Base-by-base conservation (phyloP, 495 filamentous ascomycete species). In the Penicillium paxilli region DNA sequence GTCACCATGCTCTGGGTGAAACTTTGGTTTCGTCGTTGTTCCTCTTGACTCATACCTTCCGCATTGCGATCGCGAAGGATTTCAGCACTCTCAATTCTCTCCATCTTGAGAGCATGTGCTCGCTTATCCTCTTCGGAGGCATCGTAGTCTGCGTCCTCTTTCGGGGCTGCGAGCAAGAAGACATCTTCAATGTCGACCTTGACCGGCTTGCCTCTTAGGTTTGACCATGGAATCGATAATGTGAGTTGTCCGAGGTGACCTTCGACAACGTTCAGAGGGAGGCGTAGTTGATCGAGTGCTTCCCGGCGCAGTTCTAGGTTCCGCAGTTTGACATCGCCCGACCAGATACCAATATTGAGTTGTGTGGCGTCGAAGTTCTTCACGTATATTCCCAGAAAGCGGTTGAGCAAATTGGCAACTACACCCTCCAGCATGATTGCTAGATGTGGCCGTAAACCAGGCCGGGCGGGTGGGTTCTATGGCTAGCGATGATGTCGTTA, bases 351-450 rank as follows among this genome's bases (percentile, higher is more conserved):
- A 51, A 98, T 90, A 65, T 97, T 97, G 44, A 98, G 82, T 76
- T 98, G 94, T 59, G 87, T 89, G 17, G 92, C 87, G 69, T 98
- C 93, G 66, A 98, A 98, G 71, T 98, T 98, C 80, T 94, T 92
- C 68, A 98, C 91, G 76, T 98, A 98, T 85, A 98, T 96, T 77
- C 95, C 95, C 84, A 98, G 74, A 74, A 98, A 96, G 73, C 95
- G 90, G 76, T 98, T 98, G 64, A 98, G 86, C 76, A 98, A 79
- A 70, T 91, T 95, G 59, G 94, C 91, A 57, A 86, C 82, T 46
- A 88, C 65, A 33, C 82, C 79, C 68, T 87, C 85, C 64, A 88
- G 79, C 85, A 88, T 88, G 50, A 38, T 76, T 73, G 70, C 72
- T 63, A 58, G 30, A 42, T 54, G 47, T 28, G 64, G 64, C 71